Conservation (phyloP, 2,329 filamentous ascomycete species). For the Juglanconis juglandina region DNA sequence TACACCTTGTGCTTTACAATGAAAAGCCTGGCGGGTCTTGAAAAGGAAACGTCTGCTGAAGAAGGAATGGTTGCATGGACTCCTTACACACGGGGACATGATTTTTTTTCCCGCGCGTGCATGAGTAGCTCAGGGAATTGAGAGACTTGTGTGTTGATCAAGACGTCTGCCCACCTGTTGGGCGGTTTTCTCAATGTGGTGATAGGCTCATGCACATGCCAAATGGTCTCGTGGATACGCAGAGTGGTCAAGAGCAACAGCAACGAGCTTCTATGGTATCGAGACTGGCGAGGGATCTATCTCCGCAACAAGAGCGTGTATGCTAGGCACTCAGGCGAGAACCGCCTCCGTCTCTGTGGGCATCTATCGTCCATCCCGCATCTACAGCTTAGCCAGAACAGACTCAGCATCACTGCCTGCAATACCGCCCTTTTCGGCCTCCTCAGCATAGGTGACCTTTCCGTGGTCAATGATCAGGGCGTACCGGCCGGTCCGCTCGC, state of each 20-base stretch:
- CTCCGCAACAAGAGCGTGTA: not conserved
- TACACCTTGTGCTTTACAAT: conserved; percentile 18
- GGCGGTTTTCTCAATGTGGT: not conserved
- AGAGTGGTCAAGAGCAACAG: not conserved
- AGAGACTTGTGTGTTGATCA: conserved; percentile 28
- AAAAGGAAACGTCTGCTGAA: conserved; percentile 15
- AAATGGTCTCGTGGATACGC: not conserved
- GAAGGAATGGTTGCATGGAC: conserved; percentile 28
- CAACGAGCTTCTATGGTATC: not conserved
- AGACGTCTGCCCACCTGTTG: not conserved
- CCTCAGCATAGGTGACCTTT: conserved; percentile 78
- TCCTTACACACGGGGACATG: conserved; percentile 23
- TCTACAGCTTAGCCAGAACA: conserved; percentile 51
- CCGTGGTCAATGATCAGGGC: conserved; percentile 80
- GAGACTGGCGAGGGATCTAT: conserved; percentile 6
- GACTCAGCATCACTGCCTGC: conserved; percentile 51
- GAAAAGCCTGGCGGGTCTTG: conserved; percentile 16
- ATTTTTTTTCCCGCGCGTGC: conserved; percentile 18
- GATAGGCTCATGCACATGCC: not conserved
- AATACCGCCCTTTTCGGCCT: conserved; percentile 47
- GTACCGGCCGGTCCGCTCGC: conserved; percentile 73
- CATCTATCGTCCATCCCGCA: not conserved
- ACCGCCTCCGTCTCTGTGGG: not conserved
- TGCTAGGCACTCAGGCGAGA: not conserved
- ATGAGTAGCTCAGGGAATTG: conserved; percentile 30